These are phyloP conservation scores for Teratosphaeria destructans DNA, from an alignment of 2,329 filamentous ascomycete genomes.

Conservation along the genomic window DNA sequence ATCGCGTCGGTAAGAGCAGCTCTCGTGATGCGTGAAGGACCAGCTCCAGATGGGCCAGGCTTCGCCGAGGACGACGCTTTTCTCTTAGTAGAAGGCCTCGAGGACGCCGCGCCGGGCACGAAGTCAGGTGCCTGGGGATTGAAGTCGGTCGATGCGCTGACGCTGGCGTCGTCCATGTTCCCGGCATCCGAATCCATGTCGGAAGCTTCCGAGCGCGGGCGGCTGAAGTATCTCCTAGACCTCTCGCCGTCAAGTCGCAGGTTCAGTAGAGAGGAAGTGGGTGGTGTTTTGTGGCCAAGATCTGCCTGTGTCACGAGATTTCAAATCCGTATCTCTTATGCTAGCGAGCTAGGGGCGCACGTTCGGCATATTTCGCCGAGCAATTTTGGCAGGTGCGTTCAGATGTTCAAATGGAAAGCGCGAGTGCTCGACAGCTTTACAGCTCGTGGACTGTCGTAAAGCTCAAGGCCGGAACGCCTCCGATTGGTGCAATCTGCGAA, in stretches of 20 bases:
- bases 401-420: background rate
- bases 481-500: background rate
- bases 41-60: conserved; percentile 4
- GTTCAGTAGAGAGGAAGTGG: background rate
- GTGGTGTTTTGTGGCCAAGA: background rate
- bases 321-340: background rate
- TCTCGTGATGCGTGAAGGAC: background rate
- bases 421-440: background rate
- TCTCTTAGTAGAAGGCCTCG: conserved; percentile 19
- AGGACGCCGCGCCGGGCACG: conserved; percentile 8
- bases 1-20: background rate
- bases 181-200: background rate
- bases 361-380: background rate
- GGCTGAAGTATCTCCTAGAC: background rate
- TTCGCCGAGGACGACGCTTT: conserved; percentile 16
- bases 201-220: background rate
- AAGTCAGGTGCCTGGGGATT: conserved; percentile 16
- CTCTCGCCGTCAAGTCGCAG: background rate
- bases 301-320: background rate
- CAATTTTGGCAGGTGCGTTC: background rate
- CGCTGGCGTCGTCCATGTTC: background rate
- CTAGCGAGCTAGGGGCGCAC: background rate
- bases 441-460: background rate
- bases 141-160: conserved; percentile 2
- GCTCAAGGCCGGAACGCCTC: background rate